Evolutionary conservation across 768 basidiomycete genomes (phyloP).

Genomic region (Suillus alpinus): DNA sequence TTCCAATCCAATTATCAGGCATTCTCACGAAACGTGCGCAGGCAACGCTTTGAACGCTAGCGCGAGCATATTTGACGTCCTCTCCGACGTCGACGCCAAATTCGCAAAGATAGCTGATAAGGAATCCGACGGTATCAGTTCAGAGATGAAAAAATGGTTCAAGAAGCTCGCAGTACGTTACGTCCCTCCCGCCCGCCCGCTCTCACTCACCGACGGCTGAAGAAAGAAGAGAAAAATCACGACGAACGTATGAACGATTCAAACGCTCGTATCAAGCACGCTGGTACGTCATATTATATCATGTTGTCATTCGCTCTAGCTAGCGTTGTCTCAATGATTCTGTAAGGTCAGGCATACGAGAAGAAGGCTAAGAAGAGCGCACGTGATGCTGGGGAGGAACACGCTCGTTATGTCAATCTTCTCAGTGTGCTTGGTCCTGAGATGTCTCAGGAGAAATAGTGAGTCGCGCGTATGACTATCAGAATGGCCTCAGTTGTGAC

Average conservation of each 20-base stretch:
- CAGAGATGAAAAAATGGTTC: slow-evolving; percentile 83
- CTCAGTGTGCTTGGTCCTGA: slow-evolving; percentile 73
- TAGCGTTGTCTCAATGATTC: slow-evolving; percentile 6
- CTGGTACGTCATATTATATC: slow-evolving; percentile 39
- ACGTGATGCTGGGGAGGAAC: slow-evolving; percentile 67
- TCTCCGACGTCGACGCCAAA: slow-evolving; percentile 70
- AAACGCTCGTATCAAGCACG: slow-evolving; percentile 75
- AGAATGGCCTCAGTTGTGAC: not conserved
- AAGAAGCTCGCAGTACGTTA: slow-evolving; percentile 70
- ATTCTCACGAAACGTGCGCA: slow-evolving; percentile 24
- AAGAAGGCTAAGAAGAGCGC: slow-evolving; percentile 77
- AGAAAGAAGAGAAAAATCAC: slow-evolving; percentile 82
- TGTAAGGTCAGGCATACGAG: slow-evolving; percentile 66
- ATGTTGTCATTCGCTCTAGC: not conserved
- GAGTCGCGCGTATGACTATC: slow-evolving; percentile 23
- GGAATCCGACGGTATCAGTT: slow-evolving; percentile 62
- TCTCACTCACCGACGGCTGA: slow-evolving; percentile 2
- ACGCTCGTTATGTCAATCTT: slow-evolving; percentile 72
- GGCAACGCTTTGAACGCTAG: slow-evolving; percentile 67
- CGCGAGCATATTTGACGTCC: slow-evolving; percentile 64
- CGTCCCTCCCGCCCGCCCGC: slow-evolving; percentile 7
- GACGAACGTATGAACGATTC: slow-evolving; percentile 67
- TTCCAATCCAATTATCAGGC: not conserved
- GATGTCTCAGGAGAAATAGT: slow-evolving; percentile 81
- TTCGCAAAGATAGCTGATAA: slow-evolving; percentile 74